Evolutionary conservation across 2,329 filamentous ascomycete species (phyloP).

Genomic region (Calonectria naviculata): DNA sequence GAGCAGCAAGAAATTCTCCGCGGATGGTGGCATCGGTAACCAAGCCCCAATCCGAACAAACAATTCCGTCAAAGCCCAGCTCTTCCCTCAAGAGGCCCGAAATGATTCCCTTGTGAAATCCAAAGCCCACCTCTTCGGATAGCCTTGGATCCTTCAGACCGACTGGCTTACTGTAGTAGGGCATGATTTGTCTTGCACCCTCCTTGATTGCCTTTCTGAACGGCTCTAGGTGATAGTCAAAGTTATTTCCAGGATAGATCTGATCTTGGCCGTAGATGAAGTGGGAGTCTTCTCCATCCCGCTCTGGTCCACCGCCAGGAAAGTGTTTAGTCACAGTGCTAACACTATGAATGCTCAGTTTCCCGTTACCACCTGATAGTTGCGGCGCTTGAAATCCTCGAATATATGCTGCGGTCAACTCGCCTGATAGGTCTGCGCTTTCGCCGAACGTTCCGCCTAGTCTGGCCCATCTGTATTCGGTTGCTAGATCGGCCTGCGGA

Average conservation of each 20-base stretch:
- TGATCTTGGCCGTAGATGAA: constrained; percentile 61
- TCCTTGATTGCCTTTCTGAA: constrained; percentile 60
- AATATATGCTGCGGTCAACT: constrained; percentile 54
- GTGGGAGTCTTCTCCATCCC: constrained; percentile 62
- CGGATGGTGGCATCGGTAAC: constrained; percentile 56
- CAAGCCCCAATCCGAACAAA: constrained; percentile 64
- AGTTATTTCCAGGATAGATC: constrained; percentile 60
- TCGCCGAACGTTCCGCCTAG: constrained; percentile 58
- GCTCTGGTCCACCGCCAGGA: constrained; percentile 60
- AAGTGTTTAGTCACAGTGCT: constrained; percentile 64
- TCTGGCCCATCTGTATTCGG: constrained; percentile 61
- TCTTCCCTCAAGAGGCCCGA: constrained; percentile 59
- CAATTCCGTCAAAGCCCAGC: constrained; percentile 62
- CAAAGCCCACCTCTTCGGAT: constrained; percentile 60
- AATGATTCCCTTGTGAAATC: constrained; percentile 62
- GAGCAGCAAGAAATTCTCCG: constrained; percentile 58
- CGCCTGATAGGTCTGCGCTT: constrained; percentile 51
- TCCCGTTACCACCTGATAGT: constrained; percentile 24
- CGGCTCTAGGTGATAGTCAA: constrained; percentile 60
- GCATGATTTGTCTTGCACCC: constrained; percentile 61
- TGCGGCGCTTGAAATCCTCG: constrained; percentile 54
- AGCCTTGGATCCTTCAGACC: constrained; percentile 46
- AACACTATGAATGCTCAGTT: constrained; percentile 53
- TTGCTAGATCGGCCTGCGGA: constrained; percentile 61
- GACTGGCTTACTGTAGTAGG: constrained; percentile 56